Evolutionary conservation across 1,284 basidiomycete species (phyloP).

Genomic region (Pholiota adiposa): DNA sequence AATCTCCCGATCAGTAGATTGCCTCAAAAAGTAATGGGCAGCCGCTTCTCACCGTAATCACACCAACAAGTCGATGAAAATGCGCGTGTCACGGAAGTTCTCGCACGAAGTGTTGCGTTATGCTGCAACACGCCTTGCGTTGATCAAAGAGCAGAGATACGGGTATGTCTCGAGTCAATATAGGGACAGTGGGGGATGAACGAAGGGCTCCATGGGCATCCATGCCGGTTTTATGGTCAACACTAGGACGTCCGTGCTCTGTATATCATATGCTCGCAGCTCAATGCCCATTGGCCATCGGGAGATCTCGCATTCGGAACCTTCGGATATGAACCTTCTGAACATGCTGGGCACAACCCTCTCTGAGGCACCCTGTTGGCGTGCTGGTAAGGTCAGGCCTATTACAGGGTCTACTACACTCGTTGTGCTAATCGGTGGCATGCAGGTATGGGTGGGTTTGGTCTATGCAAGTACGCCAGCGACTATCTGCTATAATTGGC

Average conservation of each 20-base stretch:
- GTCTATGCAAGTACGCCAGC: background rate
- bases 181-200: background rate
- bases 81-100: no score
- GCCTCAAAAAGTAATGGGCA: background rate
- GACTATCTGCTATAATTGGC: background rate
- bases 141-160: background rate
- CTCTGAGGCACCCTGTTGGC: background rate
- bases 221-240: slow-evolving; percentile 3
- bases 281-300: slow-evolving; percentile 3
- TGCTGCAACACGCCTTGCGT: background rate
- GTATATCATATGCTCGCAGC: slow-evolving; percentile 3
- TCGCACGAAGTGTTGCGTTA: no score
- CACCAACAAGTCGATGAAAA: background rate
- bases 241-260: background rate
- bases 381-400: background rate
- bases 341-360: background rate
- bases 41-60: no score
- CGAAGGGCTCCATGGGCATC: background rate
- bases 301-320: background rate
- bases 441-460: background rate
- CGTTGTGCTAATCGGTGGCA: background rate
- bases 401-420: background rate
- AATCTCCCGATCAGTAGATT: background rate
- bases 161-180: background rate
- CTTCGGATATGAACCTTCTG: slow-evolving; percentile 2